These are phyloP conservation scores for Bipolaris sorokiniana DNA, from an alignment of 2,329 filamentous ascomycete species.

Conservation along the genomic window DNA sequence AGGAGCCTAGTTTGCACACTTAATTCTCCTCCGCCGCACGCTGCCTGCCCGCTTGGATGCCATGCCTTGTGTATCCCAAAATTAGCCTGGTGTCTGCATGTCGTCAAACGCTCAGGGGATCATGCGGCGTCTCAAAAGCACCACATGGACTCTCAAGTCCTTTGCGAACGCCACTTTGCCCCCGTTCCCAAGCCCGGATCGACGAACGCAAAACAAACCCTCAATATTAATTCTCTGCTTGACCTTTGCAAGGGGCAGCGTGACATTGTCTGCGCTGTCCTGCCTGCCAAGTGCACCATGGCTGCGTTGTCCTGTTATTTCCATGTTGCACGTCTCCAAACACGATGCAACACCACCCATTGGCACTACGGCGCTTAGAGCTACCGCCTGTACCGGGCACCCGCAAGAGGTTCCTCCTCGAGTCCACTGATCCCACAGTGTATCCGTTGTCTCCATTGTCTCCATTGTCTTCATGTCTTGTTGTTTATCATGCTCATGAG, in stretches of 20 bases:
- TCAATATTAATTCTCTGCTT: not conserved
- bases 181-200: slow-evolving; percentile 6
- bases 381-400: not conserved
- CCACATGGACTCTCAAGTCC: slow-evolving; percentile 7
- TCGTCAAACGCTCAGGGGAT: slow-evolving; percentile 34
- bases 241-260: not conserved
- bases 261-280: not conserved
- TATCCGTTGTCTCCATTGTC: not conserved
- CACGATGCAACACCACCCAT: slow-evolving; percentile 9
- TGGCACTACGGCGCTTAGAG: slow-evolving; percentile 9
- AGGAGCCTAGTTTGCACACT: slow-evolving; percentile 10
- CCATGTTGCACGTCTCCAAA: slow-evolving; percentile 6
- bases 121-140: slow-evolving; percentile 19
- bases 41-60: not conserved
- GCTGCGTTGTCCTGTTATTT: slow-evolving; percentile 1
- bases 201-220: slow-evolving; percentile 9
- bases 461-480: not conserved
- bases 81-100: slow-evolving; percentile 19
- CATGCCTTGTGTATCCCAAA: slow-evolving; percentile 16
- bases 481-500: not conserved
- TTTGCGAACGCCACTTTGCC: slow-evolving; percentile 8
- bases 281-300: not conserved
- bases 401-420: slow-evolving; percentile 1
- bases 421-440: not conserved
- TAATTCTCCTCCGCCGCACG: slow-evolving; percentile 14